phyloP scores from a whole-genome alignment of 306 rosid genomes.

The Casuarina glauca region DNA sequence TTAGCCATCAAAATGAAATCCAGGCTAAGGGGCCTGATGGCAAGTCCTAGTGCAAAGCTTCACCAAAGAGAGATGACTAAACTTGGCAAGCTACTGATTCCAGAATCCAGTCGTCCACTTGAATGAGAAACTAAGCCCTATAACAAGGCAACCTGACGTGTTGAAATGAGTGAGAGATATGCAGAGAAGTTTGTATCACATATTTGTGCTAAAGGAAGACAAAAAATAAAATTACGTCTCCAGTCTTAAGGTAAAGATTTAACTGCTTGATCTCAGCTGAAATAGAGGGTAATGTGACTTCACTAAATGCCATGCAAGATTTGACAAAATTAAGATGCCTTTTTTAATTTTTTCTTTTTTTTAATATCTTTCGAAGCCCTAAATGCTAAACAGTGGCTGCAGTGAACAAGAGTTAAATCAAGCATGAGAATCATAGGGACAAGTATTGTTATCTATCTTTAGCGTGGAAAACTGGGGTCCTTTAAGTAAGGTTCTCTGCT shows the following conservation, averaged over 20 bases:
- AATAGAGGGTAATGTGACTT: constrained; percentile 87
- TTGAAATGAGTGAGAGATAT: constrained; percentile 26
- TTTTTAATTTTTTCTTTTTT: constrained; percentile 27
- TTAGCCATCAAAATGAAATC: constrained; percentile 18
- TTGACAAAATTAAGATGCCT: constrained; percentile 49
- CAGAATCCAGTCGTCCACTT: constrained; percentile 71
- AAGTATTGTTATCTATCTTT: not conserved
- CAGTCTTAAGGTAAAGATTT: constrained; percentile 85
- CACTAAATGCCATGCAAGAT: constrained; percentile 86
- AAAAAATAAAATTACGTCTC: constrained; percentile 54
- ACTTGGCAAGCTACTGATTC: constrained; percentile 61
- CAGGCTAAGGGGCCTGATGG: not conserved
- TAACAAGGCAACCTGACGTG: constrained; percentile 67
- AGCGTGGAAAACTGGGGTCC: not conserved
- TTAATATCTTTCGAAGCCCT: constrained; percentile 59
- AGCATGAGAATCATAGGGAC: not conserved
- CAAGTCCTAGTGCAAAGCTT: constrained; percentile 21
- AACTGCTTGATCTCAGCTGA: constrained; percentile 57
- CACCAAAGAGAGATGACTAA: constrained; percentile 31
- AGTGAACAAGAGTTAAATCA: constrained; percentile 58
- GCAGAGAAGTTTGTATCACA: constrained; percentile 15
- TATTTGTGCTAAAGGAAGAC: constrained; percentile 13
- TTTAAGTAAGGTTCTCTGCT: constrained; percentile 1
- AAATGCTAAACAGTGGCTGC: constrained; percentile 74
- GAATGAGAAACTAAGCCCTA: constrained; percentile 62